phyloP scores from a whole-genome alignment of 139 green algal species.

The Auxenochlorella pyrenoidosa region DNA sequence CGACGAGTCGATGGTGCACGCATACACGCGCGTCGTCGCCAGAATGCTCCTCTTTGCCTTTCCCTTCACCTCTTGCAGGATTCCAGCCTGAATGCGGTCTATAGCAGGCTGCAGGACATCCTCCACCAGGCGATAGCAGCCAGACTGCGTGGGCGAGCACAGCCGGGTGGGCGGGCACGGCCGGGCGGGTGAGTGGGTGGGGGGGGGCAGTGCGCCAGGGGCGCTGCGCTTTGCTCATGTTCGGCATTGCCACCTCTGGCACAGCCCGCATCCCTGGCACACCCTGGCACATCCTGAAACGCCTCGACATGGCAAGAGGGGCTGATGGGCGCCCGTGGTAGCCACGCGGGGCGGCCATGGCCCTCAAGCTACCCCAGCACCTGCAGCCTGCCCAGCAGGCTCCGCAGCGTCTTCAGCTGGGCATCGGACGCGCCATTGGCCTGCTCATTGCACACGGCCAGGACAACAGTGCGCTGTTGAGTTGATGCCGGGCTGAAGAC shows the following conservation, averaged over 20 bases:
- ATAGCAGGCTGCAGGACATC: not conserved
- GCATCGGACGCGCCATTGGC: not conserved
- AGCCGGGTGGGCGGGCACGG: not conserved
- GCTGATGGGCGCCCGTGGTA: no score
- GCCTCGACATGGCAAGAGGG: no score
- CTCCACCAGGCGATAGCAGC: not conserved
- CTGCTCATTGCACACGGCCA: not conserved
- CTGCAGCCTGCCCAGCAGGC: not conserved
- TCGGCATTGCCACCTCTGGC: no score
- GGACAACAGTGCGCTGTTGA: not conserved
- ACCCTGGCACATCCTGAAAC: no score
- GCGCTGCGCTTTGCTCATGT: no score
- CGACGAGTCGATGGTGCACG: conserved; percentile 12
- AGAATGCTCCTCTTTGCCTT: not conserved
- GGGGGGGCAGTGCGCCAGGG: no score
- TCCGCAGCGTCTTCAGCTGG: not conserved
- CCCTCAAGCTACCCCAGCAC: not conserved
- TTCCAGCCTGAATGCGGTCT: not conserved
- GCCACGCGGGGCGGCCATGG: not conserved
- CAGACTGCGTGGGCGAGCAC: not conserved
- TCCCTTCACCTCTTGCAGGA: not conserved
- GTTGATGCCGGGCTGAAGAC: no score
- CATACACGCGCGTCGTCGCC: not conserved
- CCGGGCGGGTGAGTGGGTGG: not conserved
- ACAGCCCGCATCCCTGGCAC: no score